A percentile compares a stretch with the other conserved stretches of the same genome.
Conservation (phyloP, 2,329 filamentous ascomycete species). For the Biscogniauxia sp. region DNA sequence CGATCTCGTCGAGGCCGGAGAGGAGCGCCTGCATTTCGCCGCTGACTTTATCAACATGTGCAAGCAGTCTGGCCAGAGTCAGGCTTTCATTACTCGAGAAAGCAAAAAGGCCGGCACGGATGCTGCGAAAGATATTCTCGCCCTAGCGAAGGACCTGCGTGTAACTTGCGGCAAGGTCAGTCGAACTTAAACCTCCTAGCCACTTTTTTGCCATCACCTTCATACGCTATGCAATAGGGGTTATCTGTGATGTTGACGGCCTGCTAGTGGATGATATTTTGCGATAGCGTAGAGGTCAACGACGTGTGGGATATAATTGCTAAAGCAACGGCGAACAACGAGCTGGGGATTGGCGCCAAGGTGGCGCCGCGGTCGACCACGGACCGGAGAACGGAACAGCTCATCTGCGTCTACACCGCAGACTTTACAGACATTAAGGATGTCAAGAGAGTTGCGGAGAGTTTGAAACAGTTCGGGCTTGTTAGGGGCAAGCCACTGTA, state of each 20-base stretch:
- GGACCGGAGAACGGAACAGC: conserved; percentile 43
- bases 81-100: conserved; percentile 40
- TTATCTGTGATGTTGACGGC: not conserved
- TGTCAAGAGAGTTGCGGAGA: conserved; percentile 63
- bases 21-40: conserved; percentile 47
- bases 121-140: conserved; percentile 54
- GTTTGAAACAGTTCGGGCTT: conserved; percentile 61
- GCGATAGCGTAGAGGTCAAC: conserved; percentile 51
- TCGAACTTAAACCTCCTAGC: not conserved
- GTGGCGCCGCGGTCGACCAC: conserved; percentile 57
- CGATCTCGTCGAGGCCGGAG: conserved; percentile 52
- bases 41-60: conserved; percentile 49
- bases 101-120: conserved; percentile 50
- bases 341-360: conserved; percentile 72
- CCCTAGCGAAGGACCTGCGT: conserved; percentile 56
- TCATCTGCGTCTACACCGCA: conserved; percentile 77
- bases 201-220: not conserved
- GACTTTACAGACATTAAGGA: conserved; percentile 71
- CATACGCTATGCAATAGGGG: not conserved
- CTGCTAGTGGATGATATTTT: conserved; percentile 72
- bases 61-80: conserved; percentile 34
- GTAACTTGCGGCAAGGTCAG: conserved; percentile 66
- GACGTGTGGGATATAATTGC: conserved; percentile 66
- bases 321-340: conserved; percentile 62
- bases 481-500: conserved; percentile 59